These are phyloP conservation scores for Teratosphaeria gauchensis DNA, from an alignment of 2,329 filamentous ascomycete genomes.

Conservation along the genomic window DNA sequence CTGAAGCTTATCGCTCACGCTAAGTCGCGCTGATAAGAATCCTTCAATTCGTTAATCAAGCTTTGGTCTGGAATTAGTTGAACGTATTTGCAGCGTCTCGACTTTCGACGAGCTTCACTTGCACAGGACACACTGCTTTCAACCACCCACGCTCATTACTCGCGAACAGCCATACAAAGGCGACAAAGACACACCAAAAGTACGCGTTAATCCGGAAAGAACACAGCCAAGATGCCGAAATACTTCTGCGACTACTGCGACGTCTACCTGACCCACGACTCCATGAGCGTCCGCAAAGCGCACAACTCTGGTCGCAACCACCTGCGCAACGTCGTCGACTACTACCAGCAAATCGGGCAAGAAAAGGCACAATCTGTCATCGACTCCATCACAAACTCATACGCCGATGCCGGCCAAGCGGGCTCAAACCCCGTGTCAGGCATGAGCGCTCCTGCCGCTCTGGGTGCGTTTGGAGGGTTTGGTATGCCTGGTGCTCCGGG, in stretches of 20 bases:
- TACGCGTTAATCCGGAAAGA: neutral
- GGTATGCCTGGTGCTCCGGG: conserved; percentile 12
- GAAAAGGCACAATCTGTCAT: conserved; percentile 98
- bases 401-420: conserved; percentile 85
- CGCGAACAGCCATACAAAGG: neutral
- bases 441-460: neutral
- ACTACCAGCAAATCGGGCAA: conserved; percentile 98
- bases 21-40: neutral
- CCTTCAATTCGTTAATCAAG: neutral
- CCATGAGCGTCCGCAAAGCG: conserved; percentile 97
- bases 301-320: conserved; percentile 97
- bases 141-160: neutral
- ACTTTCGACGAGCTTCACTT: neutral
- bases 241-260: conserved; percentile 83
- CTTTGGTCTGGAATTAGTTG: neutral
- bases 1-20: neutral
- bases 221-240: conserved; percentile 22
- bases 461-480: conserved; percentile 7
- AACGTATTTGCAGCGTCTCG: neutral
- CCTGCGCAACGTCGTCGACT: conserved; percentile 92
- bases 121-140: neutral
- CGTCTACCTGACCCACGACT: conserved; percentile 99
- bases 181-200: neutral
- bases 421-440: conserved; percentile 73
- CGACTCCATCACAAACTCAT: conserved; percentile 92